A percentile compares a stretch with the other conserved stretches of the same genome.
phyloP scores from a whole-genome alignment of 805 yeast species.

The Candida succiphila region DNA sequence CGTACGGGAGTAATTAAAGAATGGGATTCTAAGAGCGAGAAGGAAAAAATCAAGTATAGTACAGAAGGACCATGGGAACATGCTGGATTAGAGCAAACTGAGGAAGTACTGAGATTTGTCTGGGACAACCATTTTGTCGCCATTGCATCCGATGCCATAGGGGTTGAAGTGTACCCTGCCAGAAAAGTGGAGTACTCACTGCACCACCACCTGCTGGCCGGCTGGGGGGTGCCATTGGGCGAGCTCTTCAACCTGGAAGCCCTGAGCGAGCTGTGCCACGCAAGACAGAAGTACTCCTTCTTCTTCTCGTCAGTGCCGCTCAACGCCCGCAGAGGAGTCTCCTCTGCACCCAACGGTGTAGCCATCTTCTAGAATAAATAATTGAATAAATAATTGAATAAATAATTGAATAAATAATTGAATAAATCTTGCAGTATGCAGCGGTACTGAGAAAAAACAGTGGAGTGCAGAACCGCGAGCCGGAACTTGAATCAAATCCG shows the following conservation, averaged over 20 bases:
- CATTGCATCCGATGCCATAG: slow-evolving; percentile 8
- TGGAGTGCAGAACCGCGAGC: too few relatives aligned
- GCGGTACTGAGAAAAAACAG: too few relatives aligned
- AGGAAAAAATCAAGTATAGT: slow-evolving; percentile 2
- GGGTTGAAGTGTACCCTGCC: slow-evolving; percentile 8
- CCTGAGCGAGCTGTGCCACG: slow-evolving; percentile 16
- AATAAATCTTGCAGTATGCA: too few relatives aligned
- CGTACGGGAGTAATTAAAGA: slow-evolving; percentile 20
- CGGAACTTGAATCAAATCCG: too few relatives aligned
- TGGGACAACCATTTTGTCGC: slow-evolving; percentile 9
- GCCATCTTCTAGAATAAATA: slow-evolving; percentile 20
- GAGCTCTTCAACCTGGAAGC: slow-evolving; percentile 23
- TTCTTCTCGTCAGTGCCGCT: slow-evolving; percentile 22
- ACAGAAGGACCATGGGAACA: slow-evolving; percentile 7
- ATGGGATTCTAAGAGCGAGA: slow-evolving; percentile 8
- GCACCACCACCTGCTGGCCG: slow-evolving; percentile 11
- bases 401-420: too few relatives aligned
- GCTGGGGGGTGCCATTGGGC: slow-evolving; percentile 26
- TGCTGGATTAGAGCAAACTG: slow-evolving; percentile 7
- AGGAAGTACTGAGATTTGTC: slow-evolving; percentile 4
- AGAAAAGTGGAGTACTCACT: slow-evolving; percentile 1
- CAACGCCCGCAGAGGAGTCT: slow-evolving; percentile 24
- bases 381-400: too few relatives aligned
- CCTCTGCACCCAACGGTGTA: slow-evolving; percentile 33
- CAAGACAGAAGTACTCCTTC: slow-evolving; percentile 17